Percentiles rank a stretch among this genome's conserved stretches.
Conservation (phyloP, 192 early-diverging fungal genomes). For the Phycomyces blakesleeanus region DNA sequence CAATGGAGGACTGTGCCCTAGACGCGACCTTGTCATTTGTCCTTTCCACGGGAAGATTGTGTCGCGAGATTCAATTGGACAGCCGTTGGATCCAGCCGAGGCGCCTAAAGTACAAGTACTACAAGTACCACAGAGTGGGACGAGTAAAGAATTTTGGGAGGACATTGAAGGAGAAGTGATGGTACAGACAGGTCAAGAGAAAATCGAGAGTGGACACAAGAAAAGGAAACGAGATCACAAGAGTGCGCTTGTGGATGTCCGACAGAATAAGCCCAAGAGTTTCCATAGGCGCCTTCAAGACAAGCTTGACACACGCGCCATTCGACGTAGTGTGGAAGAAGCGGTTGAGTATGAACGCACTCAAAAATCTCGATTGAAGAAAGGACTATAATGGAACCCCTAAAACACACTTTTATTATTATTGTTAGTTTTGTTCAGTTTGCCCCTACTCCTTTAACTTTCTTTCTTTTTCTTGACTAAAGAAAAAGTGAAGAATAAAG, state of each 20-base stretch:
- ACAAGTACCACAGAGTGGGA: not conserved
- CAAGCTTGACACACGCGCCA: constrained; percentile 17
- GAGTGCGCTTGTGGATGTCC: constrained; percentile 42
- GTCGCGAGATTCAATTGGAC: constrained; percentile 55
- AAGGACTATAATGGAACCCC: not conserved
- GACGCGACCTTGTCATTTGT: constrained; percentile 62
- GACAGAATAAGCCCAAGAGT: constrained; percentile 35
- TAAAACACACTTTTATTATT: too few relatives aligned
- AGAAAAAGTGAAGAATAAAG: too few relatives aligned
- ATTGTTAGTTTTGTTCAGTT: too few relatives aligned
- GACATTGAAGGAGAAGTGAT: constrained; percentile 47
- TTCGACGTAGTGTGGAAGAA: constrained; percentile 23
- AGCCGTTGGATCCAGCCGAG: constrained; percentile 25
- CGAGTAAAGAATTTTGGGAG: constrained; percentile 38
- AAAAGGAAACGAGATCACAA: constrained; percentile 31
- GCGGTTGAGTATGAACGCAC: constrained; percentile 23
- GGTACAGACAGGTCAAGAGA: constrained; percentile 28
- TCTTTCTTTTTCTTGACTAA: too few relatives aligned
- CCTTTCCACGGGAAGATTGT: constrained; percentile 63
- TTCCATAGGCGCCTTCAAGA: constrained; percentile 27
- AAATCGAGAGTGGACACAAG: not conserved
- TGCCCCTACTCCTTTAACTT: too few relatives aligned
- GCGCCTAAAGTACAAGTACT: constrained; percentile 12
- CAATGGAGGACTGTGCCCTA: constrained; percentile 57
- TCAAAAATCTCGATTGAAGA: constrained; percentile 22